phyloP scores from a whole-genome alignment of 208 protist species.

The Trypanosomatidae sp. region DNA sequence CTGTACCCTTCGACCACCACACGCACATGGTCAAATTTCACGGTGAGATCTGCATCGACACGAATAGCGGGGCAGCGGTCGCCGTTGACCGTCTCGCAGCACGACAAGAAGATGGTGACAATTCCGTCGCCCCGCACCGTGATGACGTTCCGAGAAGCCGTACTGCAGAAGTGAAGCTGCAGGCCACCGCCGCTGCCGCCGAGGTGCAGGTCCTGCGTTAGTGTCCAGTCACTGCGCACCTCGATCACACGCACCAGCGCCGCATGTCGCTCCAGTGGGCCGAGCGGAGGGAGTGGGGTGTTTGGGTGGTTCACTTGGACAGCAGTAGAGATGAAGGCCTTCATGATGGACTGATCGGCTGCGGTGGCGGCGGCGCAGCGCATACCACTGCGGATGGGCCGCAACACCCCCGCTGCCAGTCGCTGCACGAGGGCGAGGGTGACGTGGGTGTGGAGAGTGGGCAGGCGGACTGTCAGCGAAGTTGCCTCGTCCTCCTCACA shows the following conservation, averaged over 20 bases:
- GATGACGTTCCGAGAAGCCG: slow-evolving; percentile 17
- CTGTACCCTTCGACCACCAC: slow-evolving; percentile 7
- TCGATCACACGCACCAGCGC: slow-evolving; percentile 18
- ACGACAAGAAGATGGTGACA: slow-evolving; percentile 5
- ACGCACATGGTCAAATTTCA: slow-evolving; percentile 21
- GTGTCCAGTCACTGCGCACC: slow-evolving; percentile 19
- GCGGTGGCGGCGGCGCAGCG: too few species aligned
- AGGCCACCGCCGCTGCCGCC: slow-evolving; percentile 15
- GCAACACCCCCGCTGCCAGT: too few species aligned
- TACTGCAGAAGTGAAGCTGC: slow-evolving; percentile 22
- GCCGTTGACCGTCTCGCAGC: slow-evolving; percentile 12
- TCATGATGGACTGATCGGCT: too few species aligned
- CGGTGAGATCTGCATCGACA: slow-evolving; percentile 22
- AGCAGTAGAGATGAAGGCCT: too few species aligned
- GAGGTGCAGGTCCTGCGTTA: slow-evolving; percentile 20
- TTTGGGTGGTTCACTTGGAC: too few species aligned
- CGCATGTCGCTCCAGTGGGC: too few species aligned
- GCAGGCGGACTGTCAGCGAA: too few species aligned
- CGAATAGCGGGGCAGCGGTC: slow-evolving; percentile 17
- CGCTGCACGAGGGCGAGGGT: too few species aligned
- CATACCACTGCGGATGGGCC: too few species aligned
- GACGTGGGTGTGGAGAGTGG: too few species aligned
- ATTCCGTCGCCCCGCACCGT: slow-evolving; percentile 18
- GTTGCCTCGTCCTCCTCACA: too few species aligned
- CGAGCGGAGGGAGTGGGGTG: too few species aligned